Percentiles rank a stretch among this genome's conserved stretches.
phyloP scores from a whole-genome alignment of 441 rosid species.

The Adansonia rubrostipa region DNA sequence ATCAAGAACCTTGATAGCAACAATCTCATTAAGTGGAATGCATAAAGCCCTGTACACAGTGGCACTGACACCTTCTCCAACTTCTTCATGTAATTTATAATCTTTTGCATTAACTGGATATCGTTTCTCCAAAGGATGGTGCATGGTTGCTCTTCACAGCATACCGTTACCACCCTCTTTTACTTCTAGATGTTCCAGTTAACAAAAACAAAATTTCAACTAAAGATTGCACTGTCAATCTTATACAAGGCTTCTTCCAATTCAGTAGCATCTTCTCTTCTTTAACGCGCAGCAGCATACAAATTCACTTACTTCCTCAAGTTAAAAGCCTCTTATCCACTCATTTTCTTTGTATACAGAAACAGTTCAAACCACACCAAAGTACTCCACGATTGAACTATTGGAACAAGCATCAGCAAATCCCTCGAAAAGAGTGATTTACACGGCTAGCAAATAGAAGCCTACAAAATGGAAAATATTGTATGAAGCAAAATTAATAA shows the following conservation, averaged over 20 bases:
- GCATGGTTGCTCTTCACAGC: constrained; percentile 58
- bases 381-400: too few relatives aligned
- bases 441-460: neutral
- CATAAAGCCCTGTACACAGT: constrained; percentile 93
- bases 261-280: constrained; percentile 63
- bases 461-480: neutral
- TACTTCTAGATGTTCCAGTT: constrained; percentile 37
- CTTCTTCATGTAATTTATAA: constrained; percentile 84
- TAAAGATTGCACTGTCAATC: constrained; percentile 36
- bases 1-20: constrained; percentile 97
- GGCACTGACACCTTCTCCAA: constrained; percentile 99
- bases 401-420: too few relatives aligned
- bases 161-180: constrained; percentile 50
- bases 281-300: constrained; percentile 34
- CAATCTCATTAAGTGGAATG: constrained; percentile 80
- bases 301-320: constrained; percentile 43
- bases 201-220: constrained; percentile 39
- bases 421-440: neutral
- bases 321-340: constrained; percentile 28
- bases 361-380: constrained; percentile 25
- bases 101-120: constrained; percentile 78
- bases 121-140: constrained; percentile 59
- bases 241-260: constrained; percentile 72
- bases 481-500: neutral
- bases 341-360: constrained; percentile 16